A percentile compares a stretch with the other conserved stretches of the same genome.
phyloP scores from a whole-genome alignment of 2,329 filamentous ascomycete species.

The Colletotrichum abscissum region DNA sequence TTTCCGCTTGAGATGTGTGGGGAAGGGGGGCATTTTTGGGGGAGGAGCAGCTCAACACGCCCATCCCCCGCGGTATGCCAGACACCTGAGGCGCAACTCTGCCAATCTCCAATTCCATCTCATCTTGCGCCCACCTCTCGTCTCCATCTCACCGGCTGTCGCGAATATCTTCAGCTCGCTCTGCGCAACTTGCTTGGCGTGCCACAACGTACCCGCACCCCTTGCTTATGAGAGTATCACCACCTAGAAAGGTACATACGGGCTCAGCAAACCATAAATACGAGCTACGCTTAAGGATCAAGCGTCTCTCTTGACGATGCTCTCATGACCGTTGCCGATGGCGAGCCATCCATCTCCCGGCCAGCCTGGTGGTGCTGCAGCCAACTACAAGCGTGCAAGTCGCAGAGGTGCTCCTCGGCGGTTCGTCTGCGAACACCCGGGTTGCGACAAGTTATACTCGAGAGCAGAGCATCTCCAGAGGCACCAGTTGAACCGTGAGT shows the following conservation, averaged over 20 bases:
- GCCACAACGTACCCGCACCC: background rate
- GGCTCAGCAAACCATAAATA: background rate
- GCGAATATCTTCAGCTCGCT: background rate
- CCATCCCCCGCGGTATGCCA: conserved; percentile 1
- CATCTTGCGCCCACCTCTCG: background rate
- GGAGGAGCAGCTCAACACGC: background rate
- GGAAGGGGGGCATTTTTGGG: conserved; percentile 20
- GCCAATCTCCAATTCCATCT: conserved; percentile 10
- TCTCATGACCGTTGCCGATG: conserved; percentile 21
- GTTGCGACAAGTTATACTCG: conserved; percentile 84
- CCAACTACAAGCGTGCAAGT: conserved; percentile 62
- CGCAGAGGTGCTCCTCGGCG: conserved; percentile 61
- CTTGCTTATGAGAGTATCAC: background rate
- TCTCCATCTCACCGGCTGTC: background rate
- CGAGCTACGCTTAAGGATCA: background rate
- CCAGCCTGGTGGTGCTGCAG: conserved; percentile 30
- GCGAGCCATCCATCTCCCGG: conserved; percentile 17
- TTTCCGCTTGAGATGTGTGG: conserved; percentile 3
- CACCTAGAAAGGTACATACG: background rate
- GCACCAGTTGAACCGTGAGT: conserved; percentile 79
- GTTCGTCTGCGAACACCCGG: conserved; percentile 75
- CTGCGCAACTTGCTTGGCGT: background rate
- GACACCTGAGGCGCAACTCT: conserved; percentile 21
- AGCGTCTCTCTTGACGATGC: background rate
- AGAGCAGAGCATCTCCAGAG: conserved; percentile 84